A percentile compares a stretch with the other conserved stretches of the same genome.
These are phyloP conservation scores for Syzygium malaccense DNA, from an alignment of 441 rosid species.

Conservation along the genomic window DNA sequence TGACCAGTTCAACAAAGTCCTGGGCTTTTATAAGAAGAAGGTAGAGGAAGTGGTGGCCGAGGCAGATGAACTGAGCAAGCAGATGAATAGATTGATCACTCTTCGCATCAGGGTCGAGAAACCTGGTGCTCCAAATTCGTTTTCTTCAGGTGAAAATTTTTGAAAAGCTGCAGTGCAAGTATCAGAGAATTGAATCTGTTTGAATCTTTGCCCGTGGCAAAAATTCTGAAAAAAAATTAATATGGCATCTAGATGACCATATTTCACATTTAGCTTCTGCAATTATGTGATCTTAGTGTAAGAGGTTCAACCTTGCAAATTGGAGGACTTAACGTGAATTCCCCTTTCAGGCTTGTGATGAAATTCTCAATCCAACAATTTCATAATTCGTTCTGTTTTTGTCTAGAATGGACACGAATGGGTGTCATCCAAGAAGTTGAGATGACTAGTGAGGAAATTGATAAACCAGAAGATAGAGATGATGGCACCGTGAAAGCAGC, in stretches of 20 bases:
- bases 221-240: background rate
- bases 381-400: background rate
- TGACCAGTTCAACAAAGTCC: slow-evolving; percentile 62
- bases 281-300: background rate
- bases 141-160: background rate
- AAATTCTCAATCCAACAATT: background rate
- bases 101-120: slow-evolving; percentile 55
- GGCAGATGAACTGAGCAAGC: slow-evolving; percentile 64
- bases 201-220: background rate
- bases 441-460: slow-evolving; percentile 16
- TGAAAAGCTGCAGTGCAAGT: background rate
- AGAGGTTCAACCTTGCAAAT: background rate
- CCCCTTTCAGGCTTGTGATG: background rate
- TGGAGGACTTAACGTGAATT: background rate
- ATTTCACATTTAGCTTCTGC: background rate
- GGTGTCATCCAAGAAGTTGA: slow-evolving; percentile 37
- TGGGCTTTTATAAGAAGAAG: slow-evolving; percentile 43
- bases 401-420: slow-evolving; percentile 22
- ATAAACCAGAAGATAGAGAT: slow-evolving; percentile 9
- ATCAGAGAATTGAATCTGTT: background rate
- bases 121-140: background rate
- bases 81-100: slow-evolving; percentile 75
- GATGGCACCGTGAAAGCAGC: background rate
- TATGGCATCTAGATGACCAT: background rate
- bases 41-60: slow-evolving; percentile 43